Evolutionary conservation across 2,329 filamentous ascomycete species (phyloP).

Genomic region (Xylaria sp.): DNA sequence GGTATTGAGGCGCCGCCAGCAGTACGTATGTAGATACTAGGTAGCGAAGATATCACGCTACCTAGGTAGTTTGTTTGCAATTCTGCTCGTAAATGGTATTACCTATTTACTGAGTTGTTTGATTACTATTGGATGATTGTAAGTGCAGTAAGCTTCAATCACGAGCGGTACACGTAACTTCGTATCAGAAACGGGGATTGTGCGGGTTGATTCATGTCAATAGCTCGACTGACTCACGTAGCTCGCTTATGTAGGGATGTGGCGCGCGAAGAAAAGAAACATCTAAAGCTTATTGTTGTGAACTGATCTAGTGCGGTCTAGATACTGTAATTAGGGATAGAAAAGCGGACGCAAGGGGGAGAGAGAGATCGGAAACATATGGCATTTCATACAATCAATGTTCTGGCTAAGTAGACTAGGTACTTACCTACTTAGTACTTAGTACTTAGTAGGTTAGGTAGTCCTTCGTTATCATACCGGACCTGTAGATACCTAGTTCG

Average conservation of each 20-base stretch:
- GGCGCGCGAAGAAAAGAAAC: conserved; percentile 11
- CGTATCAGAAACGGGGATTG: background rate
- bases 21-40: background rate
- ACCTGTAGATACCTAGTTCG: too few species aligned
- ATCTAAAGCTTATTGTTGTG: background rate
- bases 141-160: background rate
- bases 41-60: background rate
- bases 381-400: background rate
- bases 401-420: too few species aligned
- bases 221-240: conserved; percentile 22
- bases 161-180: background rate
- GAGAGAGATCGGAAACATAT: background rate
- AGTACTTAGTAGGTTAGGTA: background rate
- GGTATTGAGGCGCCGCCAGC: conserved; percentile 3
- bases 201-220: conserved; percentile 17
- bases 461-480: too few species aligned
- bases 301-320: background rate
- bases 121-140: background rate
- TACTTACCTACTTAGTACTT: too few species aligned
- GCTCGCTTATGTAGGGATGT: conserved; percentile 24
- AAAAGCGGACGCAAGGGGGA: conserved; percentile 13
- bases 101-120: background rate
- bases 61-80: too few species aligned
- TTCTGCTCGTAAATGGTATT: background rate
- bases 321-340: conserved; percentile 10